phyloP scores from a whole-genome alignment of 768 basidiomycete genomes.

The Lactarius akahatsu region DNA sequence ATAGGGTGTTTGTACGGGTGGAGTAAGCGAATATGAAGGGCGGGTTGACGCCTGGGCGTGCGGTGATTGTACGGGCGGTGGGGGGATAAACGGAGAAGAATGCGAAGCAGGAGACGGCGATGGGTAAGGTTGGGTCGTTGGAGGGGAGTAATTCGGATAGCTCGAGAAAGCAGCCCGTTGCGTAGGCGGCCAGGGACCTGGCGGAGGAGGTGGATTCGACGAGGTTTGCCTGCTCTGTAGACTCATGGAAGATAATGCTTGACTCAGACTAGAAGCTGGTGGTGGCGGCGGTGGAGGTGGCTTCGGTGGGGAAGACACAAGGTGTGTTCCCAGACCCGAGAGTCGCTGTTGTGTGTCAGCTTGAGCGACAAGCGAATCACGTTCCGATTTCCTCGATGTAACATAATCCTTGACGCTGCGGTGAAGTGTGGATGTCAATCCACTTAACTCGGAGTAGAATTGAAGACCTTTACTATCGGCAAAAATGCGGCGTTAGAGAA shows the following conservation, averaged over 20 bases:
- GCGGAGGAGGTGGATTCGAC: conserved; percentile 38
- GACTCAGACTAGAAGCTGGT: conserved; percentile 38
- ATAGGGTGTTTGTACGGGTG: conserved; percentile 22
- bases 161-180: conserved; percentile 18
- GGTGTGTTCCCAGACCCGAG: conserved; percentile 36
- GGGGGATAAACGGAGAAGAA: conserved; percentile 23
- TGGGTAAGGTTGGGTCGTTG: conserved; percentile 15
- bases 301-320: conserved; percentile 38
- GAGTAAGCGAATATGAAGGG: conserved; percentile 13
- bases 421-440: conserved; percentile 57
- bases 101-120: conserved; percentile 26
- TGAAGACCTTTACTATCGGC: conserved; percentile 74
- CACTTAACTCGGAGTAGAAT: conserved; percentile 81
- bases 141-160: conserved; percentile 21
- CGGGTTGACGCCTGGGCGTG: conserved; percentile 18
- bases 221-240: conserved; percentile 39
- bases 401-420: conserved; percentile 63
- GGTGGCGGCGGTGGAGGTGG: conserved; percentile 35
- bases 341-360: conserved; percentile 72
- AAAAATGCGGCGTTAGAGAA: conserved; percentile 16
- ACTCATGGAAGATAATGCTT: conserved; percentile 58
- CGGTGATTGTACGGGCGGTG: conserved; percentile 31
- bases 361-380: conserved; percentile 63
- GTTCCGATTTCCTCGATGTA: conserved; percentile 60
- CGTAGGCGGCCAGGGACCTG: conserved; percentile 32